Base-by-base conservation (phyloP, 371 early-diverging fungal species). In the Zopfochytrium polystomum region DNA sequence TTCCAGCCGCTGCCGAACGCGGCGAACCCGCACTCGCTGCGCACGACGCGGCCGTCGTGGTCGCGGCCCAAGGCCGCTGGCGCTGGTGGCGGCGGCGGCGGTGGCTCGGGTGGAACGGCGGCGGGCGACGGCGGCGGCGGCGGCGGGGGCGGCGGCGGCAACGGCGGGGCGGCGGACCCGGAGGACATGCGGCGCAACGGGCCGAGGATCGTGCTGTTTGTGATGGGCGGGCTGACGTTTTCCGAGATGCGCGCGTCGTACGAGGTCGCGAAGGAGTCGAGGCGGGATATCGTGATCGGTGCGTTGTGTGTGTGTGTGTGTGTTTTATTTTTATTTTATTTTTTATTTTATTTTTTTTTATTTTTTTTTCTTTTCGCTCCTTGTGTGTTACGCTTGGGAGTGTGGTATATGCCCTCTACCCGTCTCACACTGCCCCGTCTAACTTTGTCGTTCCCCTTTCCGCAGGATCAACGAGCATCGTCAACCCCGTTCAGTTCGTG, bases 151-250 rank as follows among this genome's bases (percentile, higher is more conserved):
- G 23, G 6, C 7, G 26, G 22, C 22, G n/a, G n/a, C 9, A 48
- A 22, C 49, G 49, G 26, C 7, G 49, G 49, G 7, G n/a, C n/a
- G n/a, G n/a, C n/a, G 26, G 61, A 52, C 32, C 53, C 42, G 18
- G 67, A 67, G 30, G 80, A 80, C 26, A 62, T 76, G 45, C 50
- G 78, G 47, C 57, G 58, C 23, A 80, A 77, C 55, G 80, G 80
- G 15, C 65, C 76, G 6, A 60, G 86, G 13, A 52, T 88, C n/a
- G 79, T 89, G 44, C 76, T 96, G 6, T 98, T 95, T 66, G 79
- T 93, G 45, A 86, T 91, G 13, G 97, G 98, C 26, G 98, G 97
- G 15, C 74, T 92, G 51, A 93, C 98, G 4, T 89, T 88, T 45
- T 89, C 93, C 15, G 98, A 97, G 70, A 85, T 95, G 52, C 83